phyloP scores from a whole-genome alignment of 106 monocot species.

The Dendrobium huoshanense region DNA sequence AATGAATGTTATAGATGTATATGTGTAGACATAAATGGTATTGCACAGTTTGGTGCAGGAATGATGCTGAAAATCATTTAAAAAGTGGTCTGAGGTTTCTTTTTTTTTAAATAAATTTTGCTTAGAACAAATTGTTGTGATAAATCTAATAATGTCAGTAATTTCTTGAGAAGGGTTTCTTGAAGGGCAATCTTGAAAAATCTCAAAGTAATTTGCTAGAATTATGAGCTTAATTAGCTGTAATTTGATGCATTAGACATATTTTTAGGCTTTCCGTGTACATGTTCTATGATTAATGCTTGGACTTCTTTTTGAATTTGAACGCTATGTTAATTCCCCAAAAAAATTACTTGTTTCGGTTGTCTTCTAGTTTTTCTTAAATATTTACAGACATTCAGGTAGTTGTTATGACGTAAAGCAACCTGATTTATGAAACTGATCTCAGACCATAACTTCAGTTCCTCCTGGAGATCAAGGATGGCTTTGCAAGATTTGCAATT shows the following conservation, averaged over 20 bases:
- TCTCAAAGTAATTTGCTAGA: background rate
- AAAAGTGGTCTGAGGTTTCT: background rate
- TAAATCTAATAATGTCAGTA: background rate
- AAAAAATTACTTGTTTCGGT: background rate
- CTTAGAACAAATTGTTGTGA: background rate
- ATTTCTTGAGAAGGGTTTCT: background rate
- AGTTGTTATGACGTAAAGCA: slow-evolving; percentile 15
- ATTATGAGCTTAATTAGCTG: background rate
- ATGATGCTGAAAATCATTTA: background rate
- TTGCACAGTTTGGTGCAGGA: background rate
- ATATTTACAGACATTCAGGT: background rate
- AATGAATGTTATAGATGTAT: background rate
- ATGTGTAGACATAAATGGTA: background rate
- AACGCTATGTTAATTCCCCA: background rate
- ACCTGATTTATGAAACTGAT: slow-evolving; percentile 20
- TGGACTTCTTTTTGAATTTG: background rate
- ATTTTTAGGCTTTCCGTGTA: too few species aligned
- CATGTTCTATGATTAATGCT: background rate
- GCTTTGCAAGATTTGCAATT: slow-evolving; percentile 79
- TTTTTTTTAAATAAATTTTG: slow-evolving; percentile 2
- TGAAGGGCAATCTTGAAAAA: background rate
- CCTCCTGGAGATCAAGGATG: slow-evolving; percentile 71
- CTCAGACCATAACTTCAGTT: slow-evolving; percentile 35
- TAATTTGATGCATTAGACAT: background rate
- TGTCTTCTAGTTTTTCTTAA: background rate